Base-by-base conservation (phyloP, 2,329 filamentous ascomycete genomes). In the Neonectria magnoliae region DNA sequence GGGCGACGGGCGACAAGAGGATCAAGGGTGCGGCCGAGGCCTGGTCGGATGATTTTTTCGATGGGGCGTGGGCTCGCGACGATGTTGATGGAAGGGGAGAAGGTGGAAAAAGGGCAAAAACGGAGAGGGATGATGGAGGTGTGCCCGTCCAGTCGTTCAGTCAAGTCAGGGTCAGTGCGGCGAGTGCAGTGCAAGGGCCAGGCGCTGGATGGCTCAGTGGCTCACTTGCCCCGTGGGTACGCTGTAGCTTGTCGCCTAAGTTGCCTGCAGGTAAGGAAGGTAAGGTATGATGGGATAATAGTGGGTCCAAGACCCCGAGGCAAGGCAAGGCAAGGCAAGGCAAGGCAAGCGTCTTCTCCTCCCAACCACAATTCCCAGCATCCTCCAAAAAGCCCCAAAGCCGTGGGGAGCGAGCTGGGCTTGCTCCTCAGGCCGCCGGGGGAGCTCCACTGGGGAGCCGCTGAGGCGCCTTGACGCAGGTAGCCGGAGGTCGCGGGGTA, bases 31-130 rank as follows among this genome's bases (percentile, higher is more conserved):
- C 59, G 25, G 27, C 51, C 45, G 50, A 54, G 27, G 54, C 57
- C 36, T 20, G 54, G 59, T 70, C 57, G 64, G 67, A 73, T 67
- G 65, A 62, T 42, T 52, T 62, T 57, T 61, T 33, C 57, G 62
- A 66, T 57, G 60, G 54, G 64, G 59, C 52, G 64, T 64, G 57
- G 66, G 60, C 63, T 64, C 68, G 68, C 57, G 64, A 68, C 64
- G 71, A 58, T 73, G 73, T 73, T 74, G 73, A 72, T 71, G 68
- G 71, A 71, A 72, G 68, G 64, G 66, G 71, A 67, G 73, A 72
- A 68, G 70, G 67, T 69, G 68, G 66, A 60, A 69, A 68, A 73
- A 71, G 69, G 58, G 53, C 60, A 60, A 68, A 68, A 62, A 67
- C 69, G 66, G 68, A 70, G 66, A 69, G 69, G 60, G 64, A 65